Evolutionary conservation across 208 protist genomes (phyloP), one percentile per base, ranked within the genome.

Genomic region (Leishmania gerbilli): DNA sequence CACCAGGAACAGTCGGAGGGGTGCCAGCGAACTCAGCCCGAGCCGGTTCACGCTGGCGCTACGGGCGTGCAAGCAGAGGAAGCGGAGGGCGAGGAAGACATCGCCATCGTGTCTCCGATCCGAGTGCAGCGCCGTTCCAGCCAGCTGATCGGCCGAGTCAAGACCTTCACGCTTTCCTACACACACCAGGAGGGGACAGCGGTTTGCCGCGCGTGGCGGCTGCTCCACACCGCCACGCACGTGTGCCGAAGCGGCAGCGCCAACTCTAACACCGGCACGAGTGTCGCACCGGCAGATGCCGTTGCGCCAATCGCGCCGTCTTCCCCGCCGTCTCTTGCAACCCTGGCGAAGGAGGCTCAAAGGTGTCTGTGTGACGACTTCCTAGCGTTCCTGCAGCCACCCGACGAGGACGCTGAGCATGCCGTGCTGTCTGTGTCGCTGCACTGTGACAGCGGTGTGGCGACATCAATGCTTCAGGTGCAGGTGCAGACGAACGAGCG

Each of bases 401-500:
- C 84, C 9, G 86, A 90, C 51, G 79, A 90, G 27, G 87, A 90
- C 62, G 0, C 11, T n/a, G 77, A 77, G 31, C 89, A 89, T 74
- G 82, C 75, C 31, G 87, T 89, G 76, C 15, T 80, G 19, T 65
- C 65, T 8, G 89, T 92, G 74, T 78, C 81, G 60, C 76, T 88
- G 24, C 69, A 74, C 79, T 74, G 83, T n/a, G 85, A 89, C 42
- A 74, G 80, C 34, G 85, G 82, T 0, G 86, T 81, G 17, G 90
- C 90, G 17, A 91, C 84, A 27, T 71, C 83, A 21, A 88, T 91
- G 62, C 87, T 95, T 79, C 89, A 89, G 49, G 82, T 96, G 37
- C 88, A 88, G 58, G 93, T 96, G 34, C 75, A 86, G 75, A 96
- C 93, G n/a, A 95, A 89, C 62, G 91, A 93, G 77, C 90, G 90